Evolutionary conservation across 768 basidiomycete species (phyloP), one percentile per base, ranked within the genome.

Genomic region (Cyclocybe aegerita): DNA sequence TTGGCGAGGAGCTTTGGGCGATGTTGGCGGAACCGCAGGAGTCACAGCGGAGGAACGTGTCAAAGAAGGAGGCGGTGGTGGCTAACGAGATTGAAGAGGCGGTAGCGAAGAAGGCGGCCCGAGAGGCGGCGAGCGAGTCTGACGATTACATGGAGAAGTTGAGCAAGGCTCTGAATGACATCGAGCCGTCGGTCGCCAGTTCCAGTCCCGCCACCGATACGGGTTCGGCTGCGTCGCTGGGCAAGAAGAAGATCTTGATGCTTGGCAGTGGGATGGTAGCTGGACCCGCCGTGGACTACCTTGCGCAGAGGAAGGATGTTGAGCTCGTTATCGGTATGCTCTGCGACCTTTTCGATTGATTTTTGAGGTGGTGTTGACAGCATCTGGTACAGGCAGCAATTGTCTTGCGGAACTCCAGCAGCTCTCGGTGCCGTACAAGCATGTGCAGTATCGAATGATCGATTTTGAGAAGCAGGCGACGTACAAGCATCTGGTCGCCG

Each of bases 241-340:
- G 23, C 23, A 83, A 80, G 68, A 86, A 86, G 71, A 81, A 77
- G 59, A 78, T 94, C 0, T 66, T 98, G 32, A 73, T 97, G 60
- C 77, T 98, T 2, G 95, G 95, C 7, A 93, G 90, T 48, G 95
- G 95, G n/a, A 93, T 97, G 85, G 95, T 98, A 14, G 92, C 93
- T 4, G 88, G 86, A 2, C 95, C 95, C 11, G 90, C 90, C 0
- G 85, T 93, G 3, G 81, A 88, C 45, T 80, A 88, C 60, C 76
- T 97, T 43, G 79, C 81, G 38, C 74, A 74, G 55, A 71, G 83
- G 48, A 57, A 62, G 0, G 87, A 91, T 55, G 70, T 94, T 0
- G 76, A 85, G 48, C 67, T 97, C 29, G 66, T 89, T 4, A 82
- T 97, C 53, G 93, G 93, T 93, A 54, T 62, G 86, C 78, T 38